Conservation (phyloP, 352 stramenopile species). For the Globisporangium parvum region DNA sequence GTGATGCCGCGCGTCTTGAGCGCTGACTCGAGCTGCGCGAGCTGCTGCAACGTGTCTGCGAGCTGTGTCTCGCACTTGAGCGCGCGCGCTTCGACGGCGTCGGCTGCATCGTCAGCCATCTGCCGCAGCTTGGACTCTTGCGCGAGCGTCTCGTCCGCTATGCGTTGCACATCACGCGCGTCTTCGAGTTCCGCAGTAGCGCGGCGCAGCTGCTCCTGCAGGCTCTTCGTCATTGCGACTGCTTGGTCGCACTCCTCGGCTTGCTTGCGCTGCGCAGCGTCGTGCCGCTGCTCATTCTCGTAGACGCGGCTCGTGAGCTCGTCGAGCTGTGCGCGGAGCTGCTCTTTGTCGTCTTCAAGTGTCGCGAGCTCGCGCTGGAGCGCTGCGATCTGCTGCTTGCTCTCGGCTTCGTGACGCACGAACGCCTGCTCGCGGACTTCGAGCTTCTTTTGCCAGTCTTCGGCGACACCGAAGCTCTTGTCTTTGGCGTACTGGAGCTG, state of each 20-base stretch:
- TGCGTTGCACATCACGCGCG: conserved; percentile 21
- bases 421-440: conserved; percentile 46
- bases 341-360: conserved; percentile 22
- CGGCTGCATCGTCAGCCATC: conserved; percentile 38
- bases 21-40: conserved; percentile 35
- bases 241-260: conserved; percentile 19
- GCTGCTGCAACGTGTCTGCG: conserved; percentile 18
- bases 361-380: conserved; percentile 17
- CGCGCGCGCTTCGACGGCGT: conserved; percentile 31
- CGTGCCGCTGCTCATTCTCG: conserved; percentile 16
- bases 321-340: conserved; percentile 21
- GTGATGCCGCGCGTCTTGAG: conserved; percentile 59
- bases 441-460: conserved; percentile 29
- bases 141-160: conserved; percentile 28
- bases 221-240: conserved; percentile 18
- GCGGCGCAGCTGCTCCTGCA: conserved; percentile 27
- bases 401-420: conserved; percentile 44
- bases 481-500: conserved; percentile 43
- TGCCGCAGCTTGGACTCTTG: conserved; percentile 37
- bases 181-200: conserved; percentile 21
- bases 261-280: conserved; percentile 19
- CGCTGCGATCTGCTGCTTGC: conserved; percentile 27
- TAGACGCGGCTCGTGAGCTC: conserved; percentile 19
- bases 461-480: conserved; percentile 23
- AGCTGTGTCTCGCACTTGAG: conserved; percentile 33